Evolutionary conservation across 208 protist genomes (phyloP), one percentile per base, ranked within the genome.

Genomic region (Leishmania major): DNA sequence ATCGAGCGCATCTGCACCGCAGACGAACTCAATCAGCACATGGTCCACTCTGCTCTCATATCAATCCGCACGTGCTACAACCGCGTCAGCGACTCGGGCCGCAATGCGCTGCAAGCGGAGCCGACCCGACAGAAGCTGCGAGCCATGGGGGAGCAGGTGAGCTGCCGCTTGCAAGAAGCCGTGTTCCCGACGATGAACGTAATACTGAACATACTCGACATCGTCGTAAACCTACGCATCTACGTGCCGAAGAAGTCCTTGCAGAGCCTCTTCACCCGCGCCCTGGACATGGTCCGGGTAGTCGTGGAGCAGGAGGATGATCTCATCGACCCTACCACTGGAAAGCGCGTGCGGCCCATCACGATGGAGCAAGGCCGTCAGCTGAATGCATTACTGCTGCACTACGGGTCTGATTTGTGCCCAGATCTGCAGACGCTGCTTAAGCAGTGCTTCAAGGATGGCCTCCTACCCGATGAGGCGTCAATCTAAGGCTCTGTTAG

Each of bases 211-310:
- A 80, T 94, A 40, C 79, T 98, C 6, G 93, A 98, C 78, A 89
- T 96, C 17, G 85, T 98, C 74, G 92, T 98, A 19, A 94, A 87
- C 59, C 76, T 96, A 37, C 95, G 95, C 74, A 96, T 98, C 60
- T 98, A 98, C 86, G 90, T 96, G n/a, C 95, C 95, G 31, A 95
- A 95, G 80, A 95, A 94, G 78, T 79, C 85, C 47, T 83, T 98
- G 79, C 88, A 93, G 78, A 79, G 79, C 0, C 79, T 98, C n/a
- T 98, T 98, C 77, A 57, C 47, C 13, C 89, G 92, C 55, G 93
- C 95, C 4, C 87, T 94, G 53, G 80, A 86, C 28, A 96, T 98
- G 93, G 37, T 98, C 8, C 79, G 73, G 25, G 89, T 96, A 3
- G 88, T 95, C 77, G 90, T 94, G 76, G 90, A 92, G 69, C 91